Percentiles rank a stretch among this genome's conserved stretches.
Conservation (phyloP, 176 grass and related monocot species). For the Microstegium vimineum region DNA sequence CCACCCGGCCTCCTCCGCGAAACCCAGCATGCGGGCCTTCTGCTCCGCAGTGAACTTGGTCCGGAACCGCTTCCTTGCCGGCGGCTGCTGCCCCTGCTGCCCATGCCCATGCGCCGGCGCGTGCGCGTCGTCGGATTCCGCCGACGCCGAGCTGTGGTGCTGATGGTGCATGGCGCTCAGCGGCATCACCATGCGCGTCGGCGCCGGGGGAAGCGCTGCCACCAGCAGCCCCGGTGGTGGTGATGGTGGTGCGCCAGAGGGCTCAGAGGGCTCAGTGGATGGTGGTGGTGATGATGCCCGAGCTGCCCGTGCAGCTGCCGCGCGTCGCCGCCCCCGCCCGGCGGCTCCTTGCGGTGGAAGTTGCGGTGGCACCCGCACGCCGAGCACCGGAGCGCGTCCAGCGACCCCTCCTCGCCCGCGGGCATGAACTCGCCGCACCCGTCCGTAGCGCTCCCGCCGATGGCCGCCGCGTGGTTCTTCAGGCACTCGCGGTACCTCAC, state of each 20-base stretch:
- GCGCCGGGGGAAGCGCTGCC: constrained; percentile 19
- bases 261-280: constrained; percentile 13
- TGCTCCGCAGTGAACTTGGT: constrained; percentile 85
- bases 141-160: constrained; percentile 38
- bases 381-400: constrained; percentile 73
- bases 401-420: constrained; percentile 53
- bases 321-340: background rate
- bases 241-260: constrained; percentile 16
- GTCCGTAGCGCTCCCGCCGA: constrained; percentile 82
- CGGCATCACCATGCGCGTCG: constrained; percentile 75
- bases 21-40: constrained; percentile 75
- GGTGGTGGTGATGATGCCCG: constrained; percentile 6
- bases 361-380: constrained; percentile 87
- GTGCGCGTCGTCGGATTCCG: constrained; percentile 68
- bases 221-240: constrained; percentile 37
- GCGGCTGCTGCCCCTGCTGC: background rate
- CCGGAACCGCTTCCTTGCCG: constrained; percentile 57
- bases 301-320: background rate
- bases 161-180: constrained; percentile 58
- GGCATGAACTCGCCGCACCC: constrained; percentile 96
- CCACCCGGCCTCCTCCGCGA: constrained; percentile 80
- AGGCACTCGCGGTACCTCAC: constrained; percentile 87
- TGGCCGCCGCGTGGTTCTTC: constrained; percentile 92
- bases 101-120: background rate
- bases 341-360: constrained; percentile 82